phyloP scores from a whole-genome alignment of 371 early-diverging fungal genomes.

The Smittium mucronatum region DNA sequence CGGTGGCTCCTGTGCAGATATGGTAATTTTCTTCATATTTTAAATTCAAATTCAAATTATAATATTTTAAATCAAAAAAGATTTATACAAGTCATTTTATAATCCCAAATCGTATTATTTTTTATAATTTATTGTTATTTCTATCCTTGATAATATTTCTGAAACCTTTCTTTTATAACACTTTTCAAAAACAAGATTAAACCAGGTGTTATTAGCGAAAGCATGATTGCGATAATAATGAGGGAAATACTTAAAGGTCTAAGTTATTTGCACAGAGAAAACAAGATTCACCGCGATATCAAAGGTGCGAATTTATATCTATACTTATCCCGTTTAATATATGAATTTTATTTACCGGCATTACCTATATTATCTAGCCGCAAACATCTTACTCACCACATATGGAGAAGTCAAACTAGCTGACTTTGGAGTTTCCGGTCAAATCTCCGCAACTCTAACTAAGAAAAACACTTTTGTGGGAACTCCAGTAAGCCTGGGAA shows the following conservation, averaged over 20 bases:
- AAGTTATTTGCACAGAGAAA: conserved; percentile 85
- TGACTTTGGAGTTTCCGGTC: conserved; percentile 96
- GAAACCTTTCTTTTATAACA: no score
- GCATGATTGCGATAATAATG: conserved; percentile 82
- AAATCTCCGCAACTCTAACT: conserved; percentile 83
- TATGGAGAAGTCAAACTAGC: conserved; percentile 71
- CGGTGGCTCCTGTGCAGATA: conserved; percentile 82
- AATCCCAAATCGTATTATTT: conserved; percentile 14
- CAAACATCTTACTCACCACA: conserved; percentile 29
- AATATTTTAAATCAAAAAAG: conserved; percentile 1
- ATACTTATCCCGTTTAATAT: background rate
- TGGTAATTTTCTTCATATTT: conserved; percentile 38
- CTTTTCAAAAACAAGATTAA: conserved; percentile 38
- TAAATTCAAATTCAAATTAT: background rate
- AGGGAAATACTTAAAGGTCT: conserved; percentile 82
- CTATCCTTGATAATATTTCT: no score
- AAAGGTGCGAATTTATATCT: conserved; percentile 30
- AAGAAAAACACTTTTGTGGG: conserved; percentile 98
- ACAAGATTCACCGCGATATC: conserved; percentile 89
- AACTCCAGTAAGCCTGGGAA: conserved; percentile 46
- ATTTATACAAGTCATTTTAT: conserved; percentile 18
- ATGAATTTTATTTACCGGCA: background rate
- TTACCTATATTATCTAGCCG: conserved; percentile 26
- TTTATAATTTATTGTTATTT: background rate
- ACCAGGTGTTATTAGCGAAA: conserved; percentile 67